Base-by-base conservation (phyloP, 805 yeast genomes). In the Pichia cabralensis region DNA sequence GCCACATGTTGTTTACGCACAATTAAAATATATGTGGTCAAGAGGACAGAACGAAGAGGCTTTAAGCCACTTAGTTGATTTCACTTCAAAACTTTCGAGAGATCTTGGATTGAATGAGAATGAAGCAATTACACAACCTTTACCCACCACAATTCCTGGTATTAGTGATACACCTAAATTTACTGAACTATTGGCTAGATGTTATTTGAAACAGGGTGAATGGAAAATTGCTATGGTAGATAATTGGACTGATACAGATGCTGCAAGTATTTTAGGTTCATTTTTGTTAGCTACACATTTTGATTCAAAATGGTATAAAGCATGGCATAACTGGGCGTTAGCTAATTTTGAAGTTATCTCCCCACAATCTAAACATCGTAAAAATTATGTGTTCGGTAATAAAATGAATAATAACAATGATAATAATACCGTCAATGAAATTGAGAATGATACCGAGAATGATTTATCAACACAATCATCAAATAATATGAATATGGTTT, bases 291-390 rank as follows among this genome's bases (percentile, higher is more conserved):
- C 98, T 0, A 89, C 98, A 0, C 96, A 88, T 53, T 89, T 92
- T 56, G 96, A 92, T 53, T 67, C 73, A 23, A 71, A 73, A 17
- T 92, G 98, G 96, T 92, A 92, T 51, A 92, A 94, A 52, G 98
- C 97, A 13, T 94, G 98, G 98, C 99, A 92, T 55, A 89, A 86
- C 52, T 92, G 99, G 99, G 98, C 98, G 0, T 65, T 94, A 51
- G 96, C 97, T 1, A 92, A 94, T 56, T 92, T 88, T 53, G 96
- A 92, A 53, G 97, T 89, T 1, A 80, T 89, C 15, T 80, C 95
- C 0, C 65, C 80, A 19, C 57, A 58, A 29, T 45, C 62, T 0
- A 55, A 50, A 20, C 47, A 48, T 35, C 16, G 47, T 16, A 26
- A 44, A 26, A 36, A 41, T 21, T 33, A 42, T 29, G 38, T 34